Evolutionary conservation across 768 basidiomycete genomes (phyloP).

Genomic region (Hortiboletus flavorubellus): DNA sequence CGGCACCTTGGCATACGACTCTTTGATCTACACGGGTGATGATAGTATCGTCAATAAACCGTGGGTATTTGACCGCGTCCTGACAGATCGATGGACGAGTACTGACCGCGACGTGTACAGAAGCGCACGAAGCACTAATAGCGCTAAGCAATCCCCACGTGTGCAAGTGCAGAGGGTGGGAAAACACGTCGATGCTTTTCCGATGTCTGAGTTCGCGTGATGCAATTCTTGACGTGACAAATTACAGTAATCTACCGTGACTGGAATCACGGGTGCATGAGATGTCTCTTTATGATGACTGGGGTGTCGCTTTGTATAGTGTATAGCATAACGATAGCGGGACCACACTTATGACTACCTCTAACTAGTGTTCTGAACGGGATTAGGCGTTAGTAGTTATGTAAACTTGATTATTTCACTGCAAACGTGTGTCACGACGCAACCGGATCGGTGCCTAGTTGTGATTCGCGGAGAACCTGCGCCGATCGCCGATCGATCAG

Average conservation of each 20-base stretch:
- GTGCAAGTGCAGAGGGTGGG: background rate
- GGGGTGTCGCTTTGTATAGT: background rate
- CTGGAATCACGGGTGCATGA: background rate
- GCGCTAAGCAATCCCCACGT: background rate
- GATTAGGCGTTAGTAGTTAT: too few species aligned
- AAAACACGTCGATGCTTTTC: background rate
- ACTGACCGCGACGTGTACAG: slow-evolving; percentile 4
- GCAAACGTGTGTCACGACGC: too few species aligned
- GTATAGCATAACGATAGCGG: background rate
- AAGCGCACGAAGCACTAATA: background rate
- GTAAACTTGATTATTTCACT: too few species aligned
- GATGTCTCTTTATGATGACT: background rate
- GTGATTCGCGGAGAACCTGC: too few species aligned
- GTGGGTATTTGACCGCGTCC: slow-evolving; percentile 23
- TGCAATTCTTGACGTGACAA: background rate
- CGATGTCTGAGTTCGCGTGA: background rate
- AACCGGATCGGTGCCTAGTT: too few species aligned
- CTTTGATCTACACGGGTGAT: slow-evolving; percentile 48
- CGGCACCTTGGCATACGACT: slow-evolving; percentile 55
- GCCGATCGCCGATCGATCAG: too few species aligned
- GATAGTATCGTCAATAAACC: slow-evolving; percentile 50
- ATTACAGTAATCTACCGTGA: background rate
- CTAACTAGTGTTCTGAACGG: too few species aligned
- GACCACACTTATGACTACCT: too few species aligned
- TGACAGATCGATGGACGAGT: background rate